Evolutionary conservation across 2,329 filamentous ascomycete species (phyloP), one percentile per base, ranked within the genome.

Genomic region (Nemania sp.): DNA sequence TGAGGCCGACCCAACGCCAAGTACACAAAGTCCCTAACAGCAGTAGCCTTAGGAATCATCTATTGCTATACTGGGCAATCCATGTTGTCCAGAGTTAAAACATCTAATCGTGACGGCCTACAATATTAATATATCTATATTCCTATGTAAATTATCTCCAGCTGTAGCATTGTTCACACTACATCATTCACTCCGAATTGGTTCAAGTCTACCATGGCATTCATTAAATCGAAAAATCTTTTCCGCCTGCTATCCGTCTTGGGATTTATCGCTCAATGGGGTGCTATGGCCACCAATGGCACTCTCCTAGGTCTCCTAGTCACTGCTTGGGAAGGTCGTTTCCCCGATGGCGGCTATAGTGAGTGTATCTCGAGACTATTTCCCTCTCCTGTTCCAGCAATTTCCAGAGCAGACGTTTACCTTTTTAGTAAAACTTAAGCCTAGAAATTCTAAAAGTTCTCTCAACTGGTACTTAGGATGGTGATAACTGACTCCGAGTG

Each of bases 201-300:
- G 13, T 24, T 47, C 22, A 24, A 47, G 43, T 47, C 15, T 24
- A 47, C 18, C 11, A 47, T 47, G 43, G 43, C 43, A 15, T 22
- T n/a, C 8, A 24, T 49, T 11, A 59, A 24, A 26, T 24, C 41
- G 22, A 10, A 35, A 47, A 32, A 47, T 49, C 18, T 35, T 32
- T 49, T 58, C 29, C 18, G 1, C 18, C 15, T 45, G 18, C 11
- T 58, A 32, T 58, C 55, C n/a, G 5, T 26, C 27, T 32, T 58
- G 24, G 55, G 55, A 13, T 24, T 58, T 29, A 35, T 58, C 24
- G 41, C 55, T 18, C 55, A 58, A 58, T 58, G 55, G 55, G 55
- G 55, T 58, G 55, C 10, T 10, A 58, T 58, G 55, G 35, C 20
- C 41, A 38, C 55, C 24, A 58, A 58, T 32, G 55, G 55, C 55